Base-by-base conservation (phyloP, 805 yeast species). In the Yarrowia bubula region DNA sequence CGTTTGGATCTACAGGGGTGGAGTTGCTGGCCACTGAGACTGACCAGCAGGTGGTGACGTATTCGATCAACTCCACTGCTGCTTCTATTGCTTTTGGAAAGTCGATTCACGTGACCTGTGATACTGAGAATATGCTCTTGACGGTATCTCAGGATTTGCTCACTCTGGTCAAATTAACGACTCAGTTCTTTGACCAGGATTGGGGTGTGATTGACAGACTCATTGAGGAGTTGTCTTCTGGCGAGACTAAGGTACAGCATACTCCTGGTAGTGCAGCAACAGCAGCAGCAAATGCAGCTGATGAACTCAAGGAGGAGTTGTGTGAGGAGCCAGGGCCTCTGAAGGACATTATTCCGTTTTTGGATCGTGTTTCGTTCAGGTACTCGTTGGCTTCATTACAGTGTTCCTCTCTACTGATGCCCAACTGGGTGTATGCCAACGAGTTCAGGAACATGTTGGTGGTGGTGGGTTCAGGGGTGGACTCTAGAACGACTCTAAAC, bases 381-480 rank as follows among this genome's bases (percentile, higher is more conserved):
- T 55, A 55, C 61, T 18, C 61, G 11, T 47, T 55, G 4, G 10
- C 61, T 0, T 55, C 61, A 1, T 38, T 55, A 8, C 61, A 55
- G 11, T 55, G 61, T 13, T 55, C 61, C 7, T 31, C 61, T 38
- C 28, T 41, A 15, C 46, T 55, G 17, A 55, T 55, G 46, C 61
- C 61, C 42, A 39, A 55, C 15, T 55, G 61, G 61, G 47, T 39
- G 46, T 55, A 55, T 41, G 61, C 61, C 38, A 55, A 55, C 61
- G 61, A 55, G 47, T 41, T 55, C 31, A 11, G 61, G 1, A 55
- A 55, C 61, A 28, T 55, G 61, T 38, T 15, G 46, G 31, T 55
- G 10, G 61, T 55, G 11, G 38, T 55, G 31, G 61, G 61, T 1
- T 55, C 61, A 7, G 61, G 61, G 1, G 32, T 55, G 2, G 61